Evolutionary conservation across 2,329 filamentous ascomycete genomes (phyloP), one percentile per base, ranked within the genome.

Genomic region (Phaeosphaeria sp.): DNA sequence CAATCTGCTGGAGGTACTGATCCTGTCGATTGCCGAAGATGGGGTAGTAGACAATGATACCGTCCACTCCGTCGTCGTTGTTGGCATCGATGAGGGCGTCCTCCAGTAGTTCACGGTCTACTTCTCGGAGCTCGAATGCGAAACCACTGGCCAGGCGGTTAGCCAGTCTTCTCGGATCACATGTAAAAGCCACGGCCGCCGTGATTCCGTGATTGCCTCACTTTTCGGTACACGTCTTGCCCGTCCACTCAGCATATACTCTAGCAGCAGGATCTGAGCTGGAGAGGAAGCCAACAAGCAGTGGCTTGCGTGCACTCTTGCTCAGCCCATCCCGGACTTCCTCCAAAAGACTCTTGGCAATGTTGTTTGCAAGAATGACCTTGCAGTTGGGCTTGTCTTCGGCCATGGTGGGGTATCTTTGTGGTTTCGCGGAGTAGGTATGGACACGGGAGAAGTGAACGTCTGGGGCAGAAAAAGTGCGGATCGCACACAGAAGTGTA

Each of bases 11-110:
- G 65, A 99, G 88, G 78, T 98, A 98, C 77, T 91, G 91, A 79
- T 99, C 95, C 78, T 97, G 92, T 25, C 87, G 86, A 51, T 89
- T 90, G 81, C 93, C 91, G 79, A 97, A 98, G 79, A 99, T 96
- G 55, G 95, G 95, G 78, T 98, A 99, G 85, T 99, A 99, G 75
- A 99, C 91, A 66, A 99, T 96, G 74, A 97, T 96, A 60, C 86
- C 94, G 78, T 97, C 91, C 62, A 97, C 87, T 17, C 80, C 74
- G 55, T 84, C 75, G 77, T 98, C 92, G 30, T 86, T 81, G 78
- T 99, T 99, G 74, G 94, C 94, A 65, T 86, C 84, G 66, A 94
- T 86, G 73, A 99, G 90, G 65, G 89, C 88, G 69, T 97, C 92
- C 82, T 99, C 95, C 62, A 98, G 90, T 47, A 88, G 84, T 74